Evolutionary conservation across 2,329 filamentous ascomycete species (phyloP), one percentile per base, ranked within the genome.

Genomic region (Dothistroma septosporum): DNA sequence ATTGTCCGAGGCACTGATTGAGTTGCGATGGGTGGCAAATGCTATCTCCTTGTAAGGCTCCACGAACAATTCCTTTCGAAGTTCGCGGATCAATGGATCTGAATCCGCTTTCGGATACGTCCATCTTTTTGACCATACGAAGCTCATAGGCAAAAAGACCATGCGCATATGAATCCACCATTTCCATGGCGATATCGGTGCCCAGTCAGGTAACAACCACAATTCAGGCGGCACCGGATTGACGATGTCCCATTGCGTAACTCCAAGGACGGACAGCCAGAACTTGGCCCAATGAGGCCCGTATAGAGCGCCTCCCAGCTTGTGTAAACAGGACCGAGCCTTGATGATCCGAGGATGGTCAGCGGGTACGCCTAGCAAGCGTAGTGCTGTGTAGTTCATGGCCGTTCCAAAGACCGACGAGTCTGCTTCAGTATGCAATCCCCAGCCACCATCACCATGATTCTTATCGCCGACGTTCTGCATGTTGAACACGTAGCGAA

Each of bases 281-380:
- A 95, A 95, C 73, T 99, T 99, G n/a, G 86, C 86, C 94, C 94
- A 99, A 73, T 97, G 94, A 22, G 94, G 95, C 1, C 85, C 86
- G 69, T 91, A 87, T 14, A 90, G 80, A 1, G 91, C 91, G 31
- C 94, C 93, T 11, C 94, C 94, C 46, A 97, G 81, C 72, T 88
- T 87, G 76, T 97, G 91, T 33, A 99, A 79, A 21, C 87, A 88
- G 1, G 83, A 87, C 63, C 95, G 85, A 1, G 94, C 94, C 76
- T 90, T 94, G 56, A 91, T 82, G 87, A 97, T 90, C 47, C 89
- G 80, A 14, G 90, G 86, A 55, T 97, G 89, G 65, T 97, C 91
- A 2, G 91, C 84, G 56, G 88, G 86, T 2, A 91, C 90, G 7
- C 93, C 94, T 8, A 97, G 78, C 1, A 99, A 79, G 35, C 94